Percentiles rank a stretch among this genome's conserved stretches.
These are phyloP conservation scores for Plasmodium relictum DNA, from an alignment of 169 alveolate genomes.

Conservation along the genomic window DNA sequence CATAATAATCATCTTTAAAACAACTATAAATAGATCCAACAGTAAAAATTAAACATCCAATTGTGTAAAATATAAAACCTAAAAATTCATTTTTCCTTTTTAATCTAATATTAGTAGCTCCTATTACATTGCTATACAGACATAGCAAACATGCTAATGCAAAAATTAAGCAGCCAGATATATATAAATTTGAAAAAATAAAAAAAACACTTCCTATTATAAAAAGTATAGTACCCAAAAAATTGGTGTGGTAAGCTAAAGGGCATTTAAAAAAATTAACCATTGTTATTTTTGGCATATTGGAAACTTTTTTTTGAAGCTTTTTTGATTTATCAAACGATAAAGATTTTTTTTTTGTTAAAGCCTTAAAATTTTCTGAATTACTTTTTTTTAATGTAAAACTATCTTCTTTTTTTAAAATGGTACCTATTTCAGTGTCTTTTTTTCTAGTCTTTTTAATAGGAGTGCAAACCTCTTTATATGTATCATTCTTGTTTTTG, in stretches of 20 bases:
- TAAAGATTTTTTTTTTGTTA: neutral
- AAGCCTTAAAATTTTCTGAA: neutral
- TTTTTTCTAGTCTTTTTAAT: too few species aligned
- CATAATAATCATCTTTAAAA: slow-evolving; percentile 37
- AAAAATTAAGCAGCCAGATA: slow-evolving; percentile 65
- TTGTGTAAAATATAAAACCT: slow-evolving; percentile 28
- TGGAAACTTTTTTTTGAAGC: neutral
- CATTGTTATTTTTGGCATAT: neutral
- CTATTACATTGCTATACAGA: slow-evolving; percentile 28
- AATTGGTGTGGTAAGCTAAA: slow-evolving; percentile 33
- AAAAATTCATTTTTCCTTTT: slow-evolving; percentile 24
- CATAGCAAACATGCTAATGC: slow-evolving; percentile 53
- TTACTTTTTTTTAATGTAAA: neutral
- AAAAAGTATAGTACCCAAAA: slow-evolving; percentile 49
- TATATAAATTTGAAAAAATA: slow-evolving; percentile 12
- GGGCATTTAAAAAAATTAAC: slow-evolving; percentile 44
- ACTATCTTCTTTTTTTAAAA: slow-evolving; percentile 17
- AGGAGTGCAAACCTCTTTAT: too few species aligned
- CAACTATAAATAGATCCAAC: slow-evolving; percentile 51
- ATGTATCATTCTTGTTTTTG: too few species aligned
- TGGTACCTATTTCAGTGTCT: too few species aligned
- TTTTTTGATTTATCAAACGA: neutral
- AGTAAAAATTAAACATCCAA: slow-evolving; percentile 38
- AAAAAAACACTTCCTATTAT: slow-evolving; percentile 61
- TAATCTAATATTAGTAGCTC: neutral